Base-by-base conservation (phyloP, 768 basidiomycete genomes). In the Megacollybia marginata region DNA sequence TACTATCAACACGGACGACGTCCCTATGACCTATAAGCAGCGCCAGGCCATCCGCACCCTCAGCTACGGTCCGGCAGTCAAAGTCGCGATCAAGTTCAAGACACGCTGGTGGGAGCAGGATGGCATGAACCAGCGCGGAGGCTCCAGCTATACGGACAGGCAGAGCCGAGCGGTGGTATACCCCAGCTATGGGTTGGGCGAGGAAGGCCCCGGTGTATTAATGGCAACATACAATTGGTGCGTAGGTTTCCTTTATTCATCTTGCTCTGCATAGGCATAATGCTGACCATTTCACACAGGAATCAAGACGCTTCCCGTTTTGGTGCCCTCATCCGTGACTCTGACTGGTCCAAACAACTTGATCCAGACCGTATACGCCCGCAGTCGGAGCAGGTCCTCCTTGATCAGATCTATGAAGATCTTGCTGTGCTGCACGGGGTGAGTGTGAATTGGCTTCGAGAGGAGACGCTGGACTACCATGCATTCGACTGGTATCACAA, bases 31-130 rank as follows among this genome's bases (percentile, higher is more conserved):
- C 49, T 53, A 57, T 45, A 47, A 34, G 13, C 56, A 59, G 51
- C 18, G 48, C 51, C 61, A 32, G 48, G 72, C 72, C 0, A 56
- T 77, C 34, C 71, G 73, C 8, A 40, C 59, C 5, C 55, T 76
- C 23, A 48, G 57, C 28, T 76, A 75, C 43, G 63, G 59, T 10
- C 53, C 67, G 4, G 56, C 69, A 2, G 60, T 62, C 56, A 77
- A 77, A 59, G 60, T 77, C 35, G 75, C 60, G 9, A 47, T 77
- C 33, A 65, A 68, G 48, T 77, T 77, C 61, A 61, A 63, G 51
- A 56, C 62, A 1, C 50, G 64, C 2, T 76, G 75, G 75, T 76
- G 74, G 74, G 56, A 67, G 54, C 48, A 46, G 13, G n/a, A n/a
- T n/a, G n/a, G n/a, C n/a, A 50, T 59, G 34, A 46, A 45, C 11